Base-by-base conservation (phyloP, 2,329 filamentous ascomycete species). In the Aureobasidium sp. region DNA sequence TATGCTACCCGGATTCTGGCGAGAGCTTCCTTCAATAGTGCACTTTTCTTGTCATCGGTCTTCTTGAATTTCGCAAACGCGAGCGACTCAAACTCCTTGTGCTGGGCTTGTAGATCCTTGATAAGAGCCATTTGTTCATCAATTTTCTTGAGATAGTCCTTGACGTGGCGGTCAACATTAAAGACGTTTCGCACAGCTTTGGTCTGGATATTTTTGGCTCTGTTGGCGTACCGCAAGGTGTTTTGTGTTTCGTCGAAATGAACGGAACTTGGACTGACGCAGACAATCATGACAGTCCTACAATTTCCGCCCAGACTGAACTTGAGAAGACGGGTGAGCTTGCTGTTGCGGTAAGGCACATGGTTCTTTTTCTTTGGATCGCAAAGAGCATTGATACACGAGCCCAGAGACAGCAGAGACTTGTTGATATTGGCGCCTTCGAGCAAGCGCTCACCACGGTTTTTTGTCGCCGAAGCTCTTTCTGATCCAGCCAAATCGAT, bases 391-490 rank as follows among this genome's bases (percentile, higher is more conserved):
- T 99, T 99, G 81, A 99, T 99, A 77, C 94, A 99, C 75, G 93
- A 93, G 64, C 94, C 94, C 9, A 99, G 79, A 0, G 94, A 93
- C 14, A 99, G 85, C 3, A 99, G 81, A 1, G 94, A 99, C 72
- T 97, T 97, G 84, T 99, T 99, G 83, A 99, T 99, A 75, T 99
- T 99, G 69, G 94, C 94, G 65, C 94, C 94, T 75, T 99, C 94
- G 14, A 92, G 81, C 41, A 99, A 78, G 41, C 94, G 83, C 72
- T 96, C 93, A 61, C 94, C 94, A 60, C 94, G 82, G 74, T 99
- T 99, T 78, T 97, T 96, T 25, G 94, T 99, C 29, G 92, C 94
- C 62, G 92, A 97, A 1, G 94, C 94, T 68, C 94, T 86, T 76
- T 99, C 94, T 66, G 92, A 97, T 57, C 94, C 94, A 5, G 94